Percentiles rank a stretch among this genome's conserved stretches.
phyloP scores from a whole-genome alignment of 768 basidiomycete genomes.

The Lentinula raphanica region DNA sequence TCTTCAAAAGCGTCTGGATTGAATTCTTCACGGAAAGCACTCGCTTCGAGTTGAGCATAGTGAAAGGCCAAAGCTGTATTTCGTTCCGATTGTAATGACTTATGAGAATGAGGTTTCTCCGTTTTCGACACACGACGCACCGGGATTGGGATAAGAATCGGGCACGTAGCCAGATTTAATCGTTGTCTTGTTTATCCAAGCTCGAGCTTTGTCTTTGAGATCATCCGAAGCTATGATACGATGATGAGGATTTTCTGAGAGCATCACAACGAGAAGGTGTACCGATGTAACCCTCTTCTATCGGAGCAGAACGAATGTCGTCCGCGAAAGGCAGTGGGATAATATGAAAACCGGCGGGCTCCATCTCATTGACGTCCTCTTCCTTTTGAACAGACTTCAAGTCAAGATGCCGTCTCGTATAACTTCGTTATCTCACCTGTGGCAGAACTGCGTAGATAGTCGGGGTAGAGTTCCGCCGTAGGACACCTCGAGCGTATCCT shows the following conservation, averaged over 20 bases:
- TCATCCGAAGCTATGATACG: slow-evolving; percentile 55
- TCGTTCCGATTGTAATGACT: too few species aligned
- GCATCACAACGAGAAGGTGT: slow-evolving; percentile 14
- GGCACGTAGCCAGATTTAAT: slow-evolving; percentile 74
- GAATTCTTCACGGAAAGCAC: slow-evolving; percentile 88
- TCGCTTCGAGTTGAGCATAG: slow-evolving; percentile 86
- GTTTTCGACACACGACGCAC: slow-evolving; percentile 36
- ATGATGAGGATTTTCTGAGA: neutral
- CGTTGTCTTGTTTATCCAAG: slow-evolving; percentile 74
- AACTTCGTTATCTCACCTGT: slow-evolving; percentile 45
- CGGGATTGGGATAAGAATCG: slow-evolving; percentile 86
- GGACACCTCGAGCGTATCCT: slow-evolving; percentile 67
- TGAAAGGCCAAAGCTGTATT: slow-evolving; percentile 74
- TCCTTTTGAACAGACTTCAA: slow-evolving; percentile 36
- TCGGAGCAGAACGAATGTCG: slow-evolving; percentile 78
- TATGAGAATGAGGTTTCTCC: neutral
- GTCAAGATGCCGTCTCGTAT: neutral
- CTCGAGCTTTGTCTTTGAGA: slow-evolving; percentile 59
- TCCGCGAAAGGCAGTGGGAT: slow-evolving; percentile 93
- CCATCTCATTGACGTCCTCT: slow-evolving; percentile 63
- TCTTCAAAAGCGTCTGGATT: slow-evolving; percentile 77
- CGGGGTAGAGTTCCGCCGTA: slow-evolving; percentile 69
- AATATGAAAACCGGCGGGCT: slow-evolving; percentile 89
- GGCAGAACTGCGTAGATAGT: slow-evolving; percentile 82
- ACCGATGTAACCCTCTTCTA: slow-evolving; percentile 65